Evolutionary conservation across 2,329 filamentous ascomycete species (phyloP), one percentile per base, ranked within the genome.

Genomic region (Trichoderma sp.): DNA sequence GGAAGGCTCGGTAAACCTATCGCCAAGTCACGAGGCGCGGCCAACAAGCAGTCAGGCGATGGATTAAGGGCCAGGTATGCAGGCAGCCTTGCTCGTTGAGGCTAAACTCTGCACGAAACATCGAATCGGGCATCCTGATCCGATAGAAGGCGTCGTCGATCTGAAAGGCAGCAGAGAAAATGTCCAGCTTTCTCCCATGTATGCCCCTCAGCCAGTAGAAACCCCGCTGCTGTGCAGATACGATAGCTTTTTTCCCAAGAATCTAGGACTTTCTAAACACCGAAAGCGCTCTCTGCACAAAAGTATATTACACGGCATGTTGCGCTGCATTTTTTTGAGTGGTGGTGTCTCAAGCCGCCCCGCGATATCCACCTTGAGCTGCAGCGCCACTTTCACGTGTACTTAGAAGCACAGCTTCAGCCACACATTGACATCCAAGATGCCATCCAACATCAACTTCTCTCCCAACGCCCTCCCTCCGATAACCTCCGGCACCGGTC

Each of bases 401-500:
- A 43, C n/a, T 39, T 16, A 28, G 13, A 43, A 37, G 11, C 32
- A 59, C 13, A 59, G 56, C 56, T 59, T 59, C 56, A 37, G 37
- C 56, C 56, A 59, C 56, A 66, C 18, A 21, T 34, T 28, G 49
- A 32, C 24, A 8, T 34, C 18, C 32, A 26, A 52, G 32, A 59
- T 68, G 49, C 66, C 16, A 5, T 58, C 66, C 28, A 26, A 60
- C 55, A 52, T 66, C 43, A 18, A 30, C 37, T 26, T 76, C 51
- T 78, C 79, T 11, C 89, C 90, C 66, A 89, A 87, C 77, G 84
- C 85, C 46, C 93, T 94, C 67, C 91, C 92, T 24, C 89, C 90
- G 3, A 87, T 91, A 71, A 93, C 89, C 56, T 93, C 91, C 68
- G 88, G 86, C 68, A 73, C 73, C 32, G 75, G 76, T 43, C 61